Evolutionary conservation across 2,329 filamentous ascomycete genomes (phyloP).

Genomic region (Arthrobotrys conoides): DNA sequence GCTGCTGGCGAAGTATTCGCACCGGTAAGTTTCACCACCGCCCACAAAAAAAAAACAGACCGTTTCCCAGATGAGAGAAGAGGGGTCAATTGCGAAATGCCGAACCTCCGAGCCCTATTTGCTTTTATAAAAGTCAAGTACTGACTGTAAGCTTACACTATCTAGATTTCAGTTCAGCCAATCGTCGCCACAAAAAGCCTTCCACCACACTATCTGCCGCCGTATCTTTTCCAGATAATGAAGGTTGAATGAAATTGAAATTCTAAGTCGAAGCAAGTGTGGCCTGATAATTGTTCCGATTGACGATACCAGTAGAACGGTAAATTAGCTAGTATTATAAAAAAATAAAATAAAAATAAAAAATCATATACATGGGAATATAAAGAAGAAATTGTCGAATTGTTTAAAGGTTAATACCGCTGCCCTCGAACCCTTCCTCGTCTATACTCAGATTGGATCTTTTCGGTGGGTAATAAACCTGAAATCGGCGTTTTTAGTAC

Average conservation of each 20-base stretch:
- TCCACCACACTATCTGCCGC: constrained; percentile 25
- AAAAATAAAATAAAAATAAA: constrained; percentile 5
- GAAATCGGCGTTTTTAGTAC: constrained; percentile 4
- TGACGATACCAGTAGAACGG: constrained; percentile 10
- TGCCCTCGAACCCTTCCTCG: not conserved
- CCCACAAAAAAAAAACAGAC: constrained; percentile 1
- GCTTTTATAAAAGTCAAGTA: not conserved
- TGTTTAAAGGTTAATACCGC: not conserved
- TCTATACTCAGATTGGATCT: not conserved
- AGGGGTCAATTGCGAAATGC: constrained; percentile 7
- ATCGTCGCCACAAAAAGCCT: constrained; percentile 25
- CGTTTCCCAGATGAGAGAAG: not conserved
- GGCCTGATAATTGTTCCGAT: constrained; percentile 15
- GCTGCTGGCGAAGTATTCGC: constrained; percentile 30
- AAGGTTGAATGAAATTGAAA: constrained; percentile 26
- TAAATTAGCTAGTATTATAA: not conserved
- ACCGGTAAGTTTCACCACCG: constrained; percentile 24
- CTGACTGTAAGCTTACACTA: not conserved
- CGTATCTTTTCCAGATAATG: constrained; percentile 33
- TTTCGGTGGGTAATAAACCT: not conserved
- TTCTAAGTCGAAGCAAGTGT: constrained; percentile 8
- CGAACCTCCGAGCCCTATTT: not conserved
- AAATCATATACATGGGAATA: too few species aligned
- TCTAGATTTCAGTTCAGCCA: constrained; percentile 33
- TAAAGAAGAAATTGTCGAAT: constrained; percentile 7